Base-by-base conservation (phyloP, 352 stramenopile genomes). In the Phytopythium litorale region DNA sequence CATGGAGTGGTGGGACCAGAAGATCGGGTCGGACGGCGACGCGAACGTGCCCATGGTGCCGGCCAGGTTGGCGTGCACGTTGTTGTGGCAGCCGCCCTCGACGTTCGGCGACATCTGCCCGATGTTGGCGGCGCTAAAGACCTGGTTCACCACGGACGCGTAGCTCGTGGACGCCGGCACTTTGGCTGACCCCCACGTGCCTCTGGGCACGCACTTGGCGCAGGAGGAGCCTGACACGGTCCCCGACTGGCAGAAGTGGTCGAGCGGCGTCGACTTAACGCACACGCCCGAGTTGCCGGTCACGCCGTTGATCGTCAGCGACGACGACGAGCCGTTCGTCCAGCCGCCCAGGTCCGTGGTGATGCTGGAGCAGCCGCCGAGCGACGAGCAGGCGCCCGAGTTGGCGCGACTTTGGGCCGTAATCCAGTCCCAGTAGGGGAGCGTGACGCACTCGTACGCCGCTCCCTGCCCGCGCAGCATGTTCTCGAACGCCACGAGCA, bases 341-440 rank as follows among this genome's bases (percentile, higher is more conserved):
- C 60, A 64, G 3, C 75, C 79, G 21, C 77, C 79, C 7, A 91
- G 72, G 33, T 77, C 73, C 2, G 19, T 58, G 7, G 73, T 71
- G 50, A 80, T 76, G 0, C 65, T 55, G 4, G 78, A 85, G 58
- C 86, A 94, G 18, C 58, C 53, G 37, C 67, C 61, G 7, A 94
- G 63, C 21, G 53, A 79, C 4, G 52, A 58, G 59, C 84, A 94
- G 4, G 70, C 40, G 15, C 75, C 69, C 8, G 70, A 72, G 8
- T 66, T 48, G 7, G 71, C 65, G 4, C 68, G 67, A 52, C 71
- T 77, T 54, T 82, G 75, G 23, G 76, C 79, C 6, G 69, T 79
- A 13, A 92, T 65, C 66, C 76, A 90, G 71, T 95, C 87, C 76
- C 79, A 95, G 64, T 91, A 92, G 40, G 84, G 87, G 21, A 95